phyloP scores from a whole-genome alignment of 1,284 basidiomycete species.

The Boletus austroedulis region DNA sequence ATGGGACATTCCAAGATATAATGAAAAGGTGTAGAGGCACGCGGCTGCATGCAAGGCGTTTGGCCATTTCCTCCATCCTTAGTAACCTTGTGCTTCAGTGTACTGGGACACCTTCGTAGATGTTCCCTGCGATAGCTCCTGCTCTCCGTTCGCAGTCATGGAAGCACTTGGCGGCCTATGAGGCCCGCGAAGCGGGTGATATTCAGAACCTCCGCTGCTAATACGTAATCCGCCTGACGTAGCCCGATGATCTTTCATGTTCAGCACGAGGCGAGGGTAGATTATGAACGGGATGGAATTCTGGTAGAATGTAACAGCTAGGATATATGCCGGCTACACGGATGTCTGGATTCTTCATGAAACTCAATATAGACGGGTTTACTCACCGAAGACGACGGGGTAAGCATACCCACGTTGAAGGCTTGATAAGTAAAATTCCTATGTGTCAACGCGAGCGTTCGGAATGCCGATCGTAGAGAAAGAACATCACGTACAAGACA shows the following conservation, averaged over 20 bases:
- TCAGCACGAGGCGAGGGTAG: constrained; percentile 6
- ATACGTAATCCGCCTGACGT: background rate
- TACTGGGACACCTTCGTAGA: no score
- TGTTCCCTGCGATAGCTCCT: no score
- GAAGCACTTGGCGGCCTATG: background rate
- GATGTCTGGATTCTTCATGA: background rate
- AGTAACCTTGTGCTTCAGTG: no score
- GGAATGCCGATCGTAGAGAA: background rate
- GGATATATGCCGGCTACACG: background rate
- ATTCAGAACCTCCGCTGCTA: background rate
- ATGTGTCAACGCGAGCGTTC: background rate
- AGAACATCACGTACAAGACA: constrained; percentile 4
- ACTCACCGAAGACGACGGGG: background rate
- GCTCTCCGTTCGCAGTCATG: background rate
- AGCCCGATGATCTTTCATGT: background rate
- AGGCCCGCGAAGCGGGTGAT: background rate
- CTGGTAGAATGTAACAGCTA: background rate
- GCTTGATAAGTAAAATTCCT: no score
- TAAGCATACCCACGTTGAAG: background rate
- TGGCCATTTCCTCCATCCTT: no score
- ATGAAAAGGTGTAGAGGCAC: background rate
- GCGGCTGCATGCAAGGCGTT: no score
- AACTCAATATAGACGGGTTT: background rate
- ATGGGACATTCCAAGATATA: no score
- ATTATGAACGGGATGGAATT: constrained; percentile 4